Evolutionary conservation across 352 stramenopile species (phyloP).

Genomic region (Phytophthora multivora): DNA sequence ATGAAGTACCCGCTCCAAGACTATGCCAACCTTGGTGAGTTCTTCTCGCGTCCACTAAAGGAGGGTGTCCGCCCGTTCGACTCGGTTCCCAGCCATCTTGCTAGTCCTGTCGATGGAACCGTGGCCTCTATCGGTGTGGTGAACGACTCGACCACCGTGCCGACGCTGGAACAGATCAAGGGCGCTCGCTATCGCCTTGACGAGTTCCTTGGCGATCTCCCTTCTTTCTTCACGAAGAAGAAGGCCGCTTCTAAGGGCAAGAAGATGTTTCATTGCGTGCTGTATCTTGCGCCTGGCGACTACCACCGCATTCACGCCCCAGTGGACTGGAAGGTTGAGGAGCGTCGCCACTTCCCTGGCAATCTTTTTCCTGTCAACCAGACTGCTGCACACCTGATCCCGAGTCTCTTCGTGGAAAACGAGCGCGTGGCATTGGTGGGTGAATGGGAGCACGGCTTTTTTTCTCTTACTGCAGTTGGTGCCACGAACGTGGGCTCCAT

Average conservation of each 20-base stretch:
- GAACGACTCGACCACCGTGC: slow-evolving; percentile 47
- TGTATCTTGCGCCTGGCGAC: slow-evolving; percentile 86
- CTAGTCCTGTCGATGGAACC: slow-evolving; percentile 68
- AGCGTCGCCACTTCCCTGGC: slow-evolving; percentile 84
- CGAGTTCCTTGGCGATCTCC: slow-evolving; percentile 74
- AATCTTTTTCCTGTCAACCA: slow-evolving; percentile 85
- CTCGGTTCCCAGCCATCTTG: slow-evolving; percentile 26
- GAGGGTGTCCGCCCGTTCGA: slow-evolving; percentile 63
- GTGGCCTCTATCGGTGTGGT: slow-evolving; percentile 66
- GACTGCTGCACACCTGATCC: slow-evolving; percentile 63
- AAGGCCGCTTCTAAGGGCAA: slow-evolving; percentile 35
- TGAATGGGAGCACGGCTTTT: slow-evolving; percentile 81
- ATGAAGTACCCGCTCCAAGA: slow-evolving; percentile 80
- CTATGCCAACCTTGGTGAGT: slow-evolving; percentile 83
- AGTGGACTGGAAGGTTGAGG: slow-evolving; percentile 71
- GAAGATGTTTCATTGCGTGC: slow-evolving; percentile 79
- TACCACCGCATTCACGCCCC: slow-evolving; percentile 90
- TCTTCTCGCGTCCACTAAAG: slow-evolving; percentile 85
- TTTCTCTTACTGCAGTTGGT: slow-evolving; percentile 82
- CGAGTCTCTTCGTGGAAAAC: slow-evolving; percentile 85
- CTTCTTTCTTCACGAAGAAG: slow-evolving; percentile 56
- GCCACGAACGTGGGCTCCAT: slow-evolving; percentile 91
- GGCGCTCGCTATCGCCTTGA: slow-evolving; percentile 81
- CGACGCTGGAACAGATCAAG: slow-evolving; percentile 83
- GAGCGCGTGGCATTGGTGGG: slow-evolving; percentile 79